phyloP scores from a whole-genome alignment of 306 rosid species.

The Trifolium subterraneum region DNA sequence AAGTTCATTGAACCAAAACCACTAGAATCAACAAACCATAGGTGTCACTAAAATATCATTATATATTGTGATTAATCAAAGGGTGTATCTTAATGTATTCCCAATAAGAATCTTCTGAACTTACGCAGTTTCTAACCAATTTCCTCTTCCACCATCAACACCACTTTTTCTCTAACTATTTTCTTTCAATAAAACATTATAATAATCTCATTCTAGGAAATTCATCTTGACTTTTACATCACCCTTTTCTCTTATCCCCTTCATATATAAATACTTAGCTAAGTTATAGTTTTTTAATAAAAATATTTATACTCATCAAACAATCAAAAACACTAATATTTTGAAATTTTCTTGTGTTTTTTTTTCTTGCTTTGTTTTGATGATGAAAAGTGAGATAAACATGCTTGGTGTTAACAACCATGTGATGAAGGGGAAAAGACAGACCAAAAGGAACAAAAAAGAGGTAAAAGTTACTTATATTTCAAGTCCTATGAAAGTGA shows the following conservation, averaged over 20 bases:
- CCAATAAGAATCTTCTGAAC: constrained; percentile 22
- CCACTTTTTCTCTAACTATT: neutral
- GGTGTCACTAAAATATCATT: neutral
- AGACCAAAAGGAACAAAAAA: constrained; percentile 45
- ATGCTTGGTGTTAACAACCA: constrained; percentile 42
- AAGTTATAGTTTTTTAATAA: neutral
- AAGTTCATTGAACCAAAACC: constrained; percentile 36
- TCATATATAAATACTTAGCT: constrained; percentile 38
- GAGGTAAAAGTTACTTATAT: constrained; percentile 74
- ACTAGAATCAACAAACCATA: neutral
- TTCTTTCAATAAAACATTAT: neutral
- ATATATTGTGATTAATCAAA: neutral
- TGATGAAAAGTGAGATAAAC: constrained; percentile 28
- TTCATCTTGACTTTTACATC: constrained; percentile 30
- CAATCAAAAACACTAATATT: neutral
- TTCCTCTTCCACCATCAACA: constrained; percentile 43
- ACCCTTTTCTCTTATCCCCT: neutral
- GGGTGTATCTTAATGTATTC: neutral
- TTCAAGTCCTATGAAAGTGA: constrained; percentile 85
- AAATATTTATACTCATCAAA: neutral
- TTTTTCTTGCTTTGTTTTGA: neutral
- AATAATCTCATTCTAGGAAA: constrained; percentile 37
- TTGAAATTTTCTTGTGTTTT: neutral
- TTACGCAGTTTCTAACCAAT: neutral
- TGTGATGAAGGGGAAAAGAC: constrained; percentile 39